phyloP scores from a whole-genome alignment of 1,139 yeast genomes.

The Pneumocystis wakefieldiae region DNA sequence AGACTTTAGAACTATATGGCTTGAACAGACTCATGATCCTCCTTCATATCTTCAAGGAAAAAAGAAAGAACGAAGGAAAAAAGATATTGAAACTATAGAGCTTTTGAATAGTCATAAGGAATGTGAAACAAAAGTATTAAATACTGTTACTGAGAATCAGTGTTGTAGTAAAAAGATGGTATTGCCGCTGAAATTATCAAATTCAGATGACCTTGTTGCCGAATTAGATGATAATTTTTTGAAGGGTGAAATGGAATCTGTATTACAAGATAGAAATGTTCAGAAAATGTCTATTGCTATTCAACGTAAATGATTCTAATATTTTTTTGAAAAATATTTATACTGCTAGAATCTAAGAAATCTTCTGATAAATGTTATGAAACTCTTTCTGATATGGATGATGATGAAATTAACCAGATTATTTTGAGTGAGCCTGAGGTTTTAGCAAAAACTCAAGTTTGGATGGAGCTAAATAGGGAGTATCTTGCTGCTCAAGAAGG shows the following conservation, averaged over 20 bases:
- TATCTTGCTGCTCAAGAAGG: constrained; percentile 73
- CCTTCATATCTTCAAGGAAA: constrained; percentile 60
- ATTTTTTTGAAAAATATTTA: constrained; percentile 8
- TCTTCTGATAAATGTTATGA: background rate
- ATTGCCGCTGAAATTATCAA: background rate
- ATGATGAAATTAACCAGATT: constrained; percentile 50
- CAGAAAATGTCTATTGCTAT: constrained; percentile 7
- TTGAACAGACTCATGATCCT: constrained; percentile 47
- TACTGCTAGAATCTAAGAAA: background rate
- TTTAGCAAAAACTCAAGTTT: constrained; percentile 54
- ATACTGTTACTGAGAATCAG: constrained; percentile 10
- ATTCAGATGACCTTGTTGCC: constrained; percentile 1
- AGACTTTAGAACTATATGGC: constrained; percentile 45
- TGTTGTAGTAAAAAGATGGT: background rate
- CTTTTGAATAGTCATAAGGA: constrained; percentile 11
- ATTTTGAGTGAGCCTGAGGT: constrained; percentile 55
- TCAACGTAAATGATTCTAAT: constrained; percentile 14
- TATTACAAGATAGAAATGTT: constrained; percentile 20
- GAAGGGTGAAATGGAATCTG: constrained; percentile 12
- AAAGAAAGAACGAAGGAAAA: constrained; percentile 24
- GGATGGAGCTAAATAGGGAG: constrained; percentile 83
- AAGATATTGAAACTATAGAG: constrained; percentile 22
- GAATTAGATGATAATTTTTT: constrained; percentile 8
- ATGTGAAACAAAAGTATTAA: constrained; percentile 14
- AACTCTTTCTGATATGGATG: constrained; percentile 63